phyloP scores from a whole-genome alignment of 1,284 basidiomycete species.

The Porogramme epimiltina region DNA sequence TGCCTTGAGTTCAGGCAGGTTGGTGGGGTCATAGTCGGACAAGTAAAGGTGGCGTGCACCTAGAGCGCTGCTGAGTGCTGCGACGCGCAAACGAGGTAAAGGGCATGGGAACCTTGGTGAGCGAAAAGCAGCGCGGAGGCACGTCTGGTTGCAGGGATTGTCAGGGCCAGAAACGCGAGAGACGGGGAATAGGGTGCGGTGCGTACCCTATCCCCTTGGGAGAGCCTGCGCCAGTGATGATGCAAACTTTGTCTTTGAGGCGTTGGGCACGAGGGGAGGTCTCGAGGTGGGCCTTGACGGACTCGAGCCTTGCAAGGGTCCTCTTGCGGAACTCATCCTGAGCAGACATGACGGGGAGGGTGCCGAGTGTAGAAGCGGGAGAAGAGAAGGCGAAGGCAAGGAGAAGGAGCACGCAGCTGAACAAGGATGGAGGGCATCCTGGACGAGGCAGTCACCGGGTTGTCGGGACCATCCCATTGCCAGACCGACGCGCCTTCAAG shows the following conservation, averaged over 20 bases:
- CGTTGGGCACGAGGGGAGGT: conserved; percentile 55
- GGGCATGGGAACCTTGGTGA: conserved; percentile 63
- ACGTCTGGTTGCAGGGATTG: conserved; percentile 48
- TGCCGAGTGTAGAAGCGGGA: not conserved
- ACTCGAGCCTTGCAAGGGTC: conserved; percentile 64
- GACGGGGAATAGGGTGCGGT: conserved; percentile 1
- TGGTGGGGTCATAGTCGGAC: conserved; percentile 73
- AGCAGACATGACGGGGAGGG: conserved; percentile 10
- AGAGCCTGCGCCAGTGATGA: conserved; percentile 88
- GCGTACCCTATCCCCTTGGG: conserved; percentile 84
- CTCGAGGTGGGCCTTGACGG: conserved; percentile 73
- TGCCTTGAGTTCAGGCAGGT: conserved; percentile 72
- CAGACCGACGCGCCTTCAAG: too few species aligned
- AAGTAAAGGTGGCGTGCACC: conserved; percentile 86
- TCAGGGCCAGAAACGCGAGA: not conserved
- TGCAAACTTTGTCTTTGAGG: conserved; percentile 83
- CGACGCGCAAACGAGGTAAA: conserved; percentile 5
- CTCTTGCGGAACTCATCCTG: conserved; percentile 52
- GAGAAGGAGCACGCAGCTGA: too few species aligned
- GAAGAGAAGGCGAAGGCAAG: not conserved
- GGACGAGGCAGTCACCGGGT: too few species aligned
- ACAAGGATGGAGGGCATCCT: too few species aligned
- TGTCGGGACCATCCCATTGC: too few species aligned
- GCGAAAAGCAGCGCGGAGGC: conserved; percentile 78
- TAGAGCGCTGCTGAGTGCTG: conserved; percentile 29